These are phyloP conservation scores for Saccharomycopsis sp. DNA, from an alignment of 805 yeast species.

Conservation along the genomic window DNA sequence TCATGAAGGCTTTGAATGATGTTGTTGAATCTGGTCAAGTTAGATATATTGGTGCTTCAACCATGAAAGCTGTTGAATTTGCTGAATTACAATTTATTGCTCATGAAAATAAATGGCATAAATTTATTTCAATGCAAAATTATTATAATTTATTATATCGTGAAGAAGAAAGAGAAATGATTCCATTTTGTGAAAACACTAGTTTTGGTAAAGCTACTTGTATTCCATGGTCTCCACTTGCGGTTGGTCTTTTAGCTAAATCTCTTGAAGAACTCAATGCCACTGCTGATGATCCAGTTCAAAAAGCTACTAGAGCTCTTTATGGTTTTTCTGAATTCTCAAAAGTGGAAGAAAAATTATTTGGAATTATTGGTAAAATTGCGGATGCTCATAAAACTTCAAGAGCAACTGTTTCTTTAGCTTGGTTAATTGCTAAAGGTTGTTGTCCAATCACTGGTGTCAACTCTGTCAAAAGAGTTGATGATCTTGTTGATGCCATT, in stretches of 20 bases:
- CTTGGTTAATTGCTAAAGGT: conserved; percentile 45
- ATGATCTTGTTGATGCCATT: conserved; percentile 39
- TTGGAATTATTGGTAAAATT: conserved; percentile 42
- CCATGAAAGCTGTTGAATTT: conserved; percentile 48
- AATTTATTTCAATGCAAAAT: conserved; percentile 51
- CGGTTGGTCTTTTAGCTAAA: conserved; percentile 44
- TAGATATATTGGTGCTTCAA: conserved; percentile 54
- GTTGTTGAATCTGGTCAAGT: conserved; percentile 35
- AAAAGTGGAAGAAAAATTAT: conserved; percentile 26
- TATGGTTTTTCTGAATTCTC: conserved; percentile 17
- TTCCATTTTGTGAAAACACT: conserved; percentile 40
- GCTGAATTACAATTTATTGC: conserved; percentile 45
- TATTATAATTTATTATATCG: conserved; percentile 45
- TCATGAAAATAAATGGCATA: conserved; percentile 44
- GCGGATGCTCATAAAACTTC: conserved; percentile 35
- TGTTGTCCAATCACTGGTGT: conserved; percentile 45
- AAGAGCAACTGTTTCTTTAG: conserved; percentile 44
- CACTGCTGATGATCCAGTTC: background rate
- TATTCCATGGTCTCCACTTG: conserved; percentile 54
- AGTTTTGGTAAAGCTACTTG: conserved; percentile 32
- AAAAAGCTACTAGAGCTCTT: background rate
- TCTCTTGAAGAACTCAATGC: conserved; percentile 25
- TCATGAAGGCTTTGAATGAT: conserved; percentile 46
- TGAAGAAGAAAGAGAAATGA: conserved; percentile 57
- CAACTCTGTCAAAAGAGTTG: conserved; percentile 36